Evolutionary conservation across 768 basidiomycete genomes (phyloP).

Genomic region (Lactarius indigo): DNA sequence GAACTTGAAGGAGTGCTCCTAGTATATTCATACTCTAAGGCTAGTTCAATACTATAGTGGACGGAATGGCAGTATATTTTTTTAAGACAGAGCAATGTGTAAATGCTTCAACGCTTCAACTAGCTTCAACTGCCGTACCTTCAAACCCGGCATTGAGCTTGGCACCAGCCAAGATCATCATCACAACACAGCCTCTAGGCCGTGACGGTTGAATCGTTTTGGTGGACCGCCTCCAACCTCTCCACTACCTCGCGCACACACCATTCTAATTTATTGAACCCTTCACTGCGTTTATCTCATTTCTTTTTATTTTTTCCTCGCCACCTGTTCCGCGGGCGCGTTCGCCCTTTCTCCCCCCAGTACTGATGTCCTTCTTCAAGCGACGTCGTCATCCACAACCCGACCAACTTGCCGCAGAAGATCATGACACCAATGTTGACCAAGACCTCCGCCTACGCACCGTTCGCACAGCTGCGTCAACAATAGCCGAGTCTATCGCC

Average conservation of each 20-base stretch:
- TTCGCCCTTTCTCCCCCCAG: not conserved
- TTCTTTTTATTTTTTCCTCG: not conserved
- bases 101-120: not conserved
- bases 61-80: not conserved
- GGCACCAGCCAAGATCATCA: constrained; percentile 7
- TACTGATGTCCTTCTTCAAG: constrained; percentile 22
- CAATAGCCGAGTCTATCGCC: constrained; percentile 81
- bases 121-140: not conserved
- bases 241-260: not conserved
- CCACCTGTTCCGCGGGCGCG: not conserved
- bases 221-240: not conserved
- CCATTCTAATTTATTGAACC: constrained; percentile 4
- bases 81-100: not conserved
- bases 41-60: too few relatives aligned
- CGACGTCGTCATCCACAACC: constrained; percentile 17
- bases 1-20: not conserved
- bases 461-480: constrained; percentile 89
- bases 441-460: constrained; percentile 84
- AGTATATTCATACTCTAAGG: not conserved
- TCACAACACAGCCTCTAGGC: not conserved
- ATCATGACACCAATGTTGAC: constrained; percentile 70
- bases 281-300: not conserved
- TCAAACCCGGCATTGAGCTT: not conserved
- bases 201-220: not conserved
- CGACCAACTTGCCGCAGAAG: constrained; percentile 45